Evolutionary conservation across 495 filamentous ascomycete species (phyloP), one percentile per base, ranked within the genome.

Genomic region (Tetracladium setigerum): DNA sequence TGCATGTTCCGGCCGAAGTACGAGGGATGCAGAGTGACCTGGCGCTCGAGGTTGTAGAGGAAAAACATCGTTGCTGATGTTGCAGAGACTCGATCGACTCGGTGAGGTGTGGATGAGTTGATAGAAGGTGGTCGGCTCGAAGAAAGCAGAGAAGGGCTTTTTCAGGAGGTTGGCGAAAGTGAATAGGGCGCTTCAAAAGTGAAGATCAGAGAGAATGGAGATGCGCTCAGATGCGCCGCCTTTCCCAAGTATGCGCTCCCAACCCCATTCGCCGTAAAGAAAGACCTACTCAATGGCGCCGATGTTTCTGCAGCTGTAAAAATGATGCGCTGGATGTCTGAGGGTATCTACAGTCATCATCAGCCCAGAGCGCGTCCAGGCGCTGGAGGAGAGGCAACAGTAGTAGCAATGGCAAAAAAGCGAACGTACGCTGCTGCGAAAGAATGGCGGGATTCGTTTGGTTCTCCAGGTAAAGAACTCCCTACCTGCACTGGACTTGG

Each of bases 1-100:
- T 86, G 82, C 74, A 95, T 89, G 57, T 89, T 85, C 32, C 85
- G 79, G 47, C 88, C 88, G 62, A 98, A 97, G 68, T 89, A 97
- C 19, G 92, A 96, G 30, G 92, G 92, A 63, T 98, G 94, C 56
- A 98, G 77, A 42, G 87, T 86, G 53, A 98, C 91, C 54, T 82
- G 77, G 58, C 89, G 88, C 68, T 95, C 88, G 62, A 97, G 83
- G 53, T 94, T 86, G 67, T 95, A 84, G 58, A 98, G 84, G 72
- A 98, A 98, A 65, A 96, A 98, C 92, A 97, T 98, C 43, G 40
- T 72, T 50, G 37, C 10, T n/a, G 17, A 44, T 32, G 10, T 30
- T 33, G 16, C 39, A n/a, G 39, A 27, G 3, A 27, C 7, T 27
- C 22, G 22, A 7, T 27, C 22, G 22, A 27, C 22, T 27, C 22